A percentile compares a stretch with the other conserved stretches of the same genome.
phyloP scores from a whole-genome alignment of 2,329 filamentous ascomycete genomes.

The Paecilomyces fulvus region DNA sequence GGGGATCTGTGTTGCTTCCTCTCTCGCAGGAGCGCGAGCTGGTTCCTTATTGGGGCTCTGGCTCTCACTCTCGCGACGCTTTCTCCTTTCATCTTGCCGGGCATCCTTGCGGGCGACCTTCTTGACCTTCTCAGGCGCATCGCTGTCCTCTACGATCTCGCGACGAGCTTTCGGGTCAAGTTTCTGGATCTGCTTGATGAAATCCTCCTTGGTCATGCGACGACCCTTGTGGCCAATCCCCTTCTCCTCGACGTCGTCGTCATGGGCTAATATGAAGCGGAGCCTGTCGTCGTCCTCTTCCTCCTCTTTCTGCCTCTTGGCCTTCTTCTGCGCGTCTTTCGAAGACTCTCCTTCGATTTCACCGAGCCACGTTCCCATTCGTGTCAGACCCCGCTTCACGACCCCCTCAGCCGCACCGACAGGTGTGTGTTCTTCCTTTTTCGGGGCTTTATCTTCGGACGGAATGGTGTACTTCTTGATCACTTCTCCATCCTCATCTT shows the following conservation, averaged over 20 bases:
- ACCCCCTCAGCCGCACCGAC: constrained; percentile 25
- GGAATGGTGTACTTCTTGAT: constrained; percentile 61
- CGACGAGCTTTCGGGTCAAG: constrained; percentile 52
- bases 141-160: constrained; percentile 34
- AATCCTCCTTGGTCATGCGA: constrained; percentile 57
- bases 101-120: constrained; percentile 26
- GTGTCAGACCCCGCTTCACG: constrained; percentile 44
- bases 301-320: constrained; percentile 16
- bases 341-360: constrained; percentile 27
- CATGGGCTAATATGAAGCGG: constrained; percentile 52
- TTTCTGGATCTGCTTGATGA: constrained; percentile 53
- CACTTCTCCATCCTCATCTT: constrained; percentile 60
- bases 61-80: not conserved
- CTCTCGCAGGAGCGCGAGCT: constrained; percentile 5
- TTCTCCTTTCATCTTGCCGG: constrained; percentile 15
- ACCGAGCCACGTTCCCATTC: constrained; percentile 54
- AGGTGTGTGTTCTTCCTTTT: constrained; percentile 14
- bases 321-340: constrained; percentile 18
- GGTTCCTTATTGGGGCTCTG: not conserved
- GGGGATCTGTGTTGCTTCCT: constrained; percentile 1
- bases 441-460: constrained; percentile 22
- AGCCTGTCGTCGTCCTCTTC: constrained; percentile 43
- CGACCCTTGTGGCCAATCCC: constrained; percentile 42
- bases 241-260: constrained; percentile 24
- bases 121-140: constrained; percentile 32